Conservation (phyloP, 345 rosid genomes). For the Gossypium herbaceum region DNA sequence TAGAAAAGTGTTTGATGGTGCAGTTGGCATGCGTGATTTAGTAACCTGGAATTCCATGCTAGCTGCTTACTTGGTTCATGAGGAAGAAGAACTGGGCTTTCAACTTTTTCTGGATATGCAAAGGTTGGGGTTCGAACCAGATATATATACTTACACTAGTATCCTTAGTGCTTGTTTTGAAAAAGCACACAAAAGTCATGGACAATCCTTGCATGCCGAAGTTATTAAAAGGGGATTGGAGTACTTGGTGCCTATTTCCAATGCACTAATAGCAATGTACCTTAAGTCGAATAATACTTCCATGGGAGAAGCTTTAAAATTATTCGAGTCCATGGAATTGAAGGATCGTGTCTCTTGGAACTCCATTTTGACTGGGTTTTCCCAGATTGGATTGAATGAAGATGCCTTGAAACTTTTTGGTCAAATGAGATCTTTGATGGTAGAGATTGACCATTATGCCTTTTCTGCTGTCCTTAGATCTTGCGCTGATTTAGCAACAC, state of each 20-base stretch:
- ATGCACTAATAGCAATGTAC: conserved; percentile 64
- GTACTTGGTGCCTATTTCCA: conserved; percentile 44
- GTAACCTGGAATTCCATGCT: conserved; percentile 77
- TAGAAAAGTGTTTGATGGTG: conserved; percentile 46
- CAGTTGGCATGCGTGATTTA: conserved; percentile 41
- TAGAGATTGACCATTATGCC: conserved; percentile 57
- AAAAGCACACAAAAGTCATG: conserved; percentile 29
- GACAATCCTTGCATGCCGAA: conserved; percentile 54
- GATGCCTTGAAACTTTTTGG: conserved; percentile 49
- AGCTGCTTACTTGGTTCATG: conserved; percentile 52
- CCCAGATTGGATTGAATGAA: conserved; percentile 53
- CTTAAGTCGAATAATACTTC: conserved; percentile 39
- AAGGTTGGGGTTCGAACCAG: conserved; percentile 39
- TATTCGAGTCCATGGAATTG: conserved; percentile 47
- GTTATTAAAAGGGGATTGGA: conserved; percentile 66
- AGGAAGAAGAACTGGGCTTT: conserved; percentile 44
- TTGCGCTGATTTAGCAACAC: conserved; percentile 72
- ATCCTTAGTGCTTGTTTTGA: conserved; percentile 54
- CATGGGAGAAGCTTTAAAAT: conserved; percentile 45
- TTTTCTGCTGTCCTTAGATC: conserved; percentile 73
- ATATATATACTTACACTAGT: conserved; percentile 65
- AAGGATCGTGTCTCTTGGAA: conserved; percentile 79
- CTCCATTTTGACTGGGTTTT: conserved; percentile 61
- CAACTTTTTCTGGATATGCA: conserved; percentile 51
- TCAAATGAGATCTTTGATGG: conserved; percentile 41